Percentiles rank a stretch among this genome's conserved stretches.
Conservation (phyloP, 176 grass and related monocot species). For the Alopecurus myosuroides region DNA sequence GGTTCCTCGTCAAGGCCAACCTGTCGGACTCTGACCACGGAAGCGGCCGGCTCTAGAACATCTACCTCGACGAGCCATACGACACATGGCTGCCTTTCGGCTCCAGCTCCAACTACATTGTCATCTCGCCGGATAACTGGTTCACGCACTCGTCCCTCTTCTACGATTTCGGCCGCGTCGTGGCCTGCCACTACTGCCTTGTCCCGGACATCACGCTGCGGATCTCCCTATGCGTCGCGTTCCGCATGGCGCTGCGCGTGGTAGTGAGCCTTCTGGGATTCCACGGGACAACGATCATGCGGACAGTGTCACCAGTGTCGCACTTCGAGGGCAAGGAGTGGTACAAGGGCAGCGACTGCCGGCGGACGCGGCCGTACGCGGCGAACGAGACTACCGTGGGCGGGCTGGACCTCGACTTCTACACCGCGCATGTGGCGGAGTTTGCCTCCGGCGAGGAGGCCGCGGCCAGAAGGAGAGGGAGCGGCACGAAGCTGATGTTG, state of each 20-base stretch:
- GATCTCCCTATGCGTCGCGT: constrained; percentile 31
- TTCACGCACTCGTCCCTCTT: constrained; percentile 46
- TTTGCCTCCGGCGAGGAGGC: constrained; percentile 8
- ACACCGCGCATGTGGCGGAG: constrained; percentile 52
- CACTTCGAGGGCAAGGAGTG: constrained; percentile 76
- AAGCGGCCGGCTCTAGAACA: constrained; percentile 24
- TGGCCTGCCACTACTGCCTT: constrained; percentile 46
- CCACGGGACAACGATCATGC: constrained; percentile 28
- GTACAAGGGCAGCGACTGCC: constrained; percentile 65
- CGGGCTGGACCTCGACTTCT: constrained; percentile 33
- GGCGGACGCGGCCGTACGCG: too few species aligned
- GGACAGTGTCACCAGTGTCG: constrained; percentile 51
- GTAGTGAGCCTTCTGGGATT: not conserved
- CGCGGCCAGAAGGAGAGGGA: not conserved
- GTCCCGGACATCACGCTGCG: constrained; percentile 24
- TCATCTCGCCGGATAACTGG: constrained; percentile 59
- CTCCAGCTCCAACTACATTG: constrained; percentile 37
- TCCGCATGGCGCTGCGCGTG: constrained; percentile 13
- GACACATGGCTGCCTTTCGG: constrained; percentile 22
- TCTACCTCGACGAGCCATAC: constrained; percentile 64
- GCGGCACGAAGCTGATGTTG: constrained; percentile 27
- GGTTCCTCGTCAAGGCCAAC: constrained; percentile 40
- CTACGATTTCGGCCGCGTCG: constrained; percentile 25
- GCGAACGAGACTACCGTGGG: constrained; percentile 28
- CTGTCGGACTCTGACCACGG: not conserved